Base-by-base conservation (phyloP, 2,329 filamentous ascomycete genomes). In the Trichoderma sp. region DNA sequence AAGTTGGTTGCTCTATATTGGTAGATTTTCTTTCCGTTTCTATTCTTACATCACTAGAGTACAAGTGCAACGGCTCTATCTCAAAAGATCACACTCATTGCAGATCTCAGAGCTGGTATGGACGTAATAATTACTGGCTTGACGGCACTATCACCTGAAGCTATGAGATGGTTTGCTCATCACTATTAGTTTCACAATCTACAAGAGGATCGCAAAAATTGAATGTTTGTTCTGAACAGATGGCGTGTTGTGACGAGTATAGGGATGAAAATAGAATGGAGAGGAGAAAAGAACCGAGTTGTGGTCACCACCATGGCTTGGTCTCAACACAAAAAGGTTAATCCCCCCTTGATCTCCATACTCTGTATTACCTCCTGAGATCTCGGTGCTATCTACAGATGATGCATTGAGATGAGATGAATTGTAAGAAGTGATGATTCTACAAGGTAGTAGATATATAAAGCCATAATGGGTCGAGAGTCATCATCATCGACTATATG, bases 251-350 rank as follows among this genome's bases (percentile, higher is more conserved):
- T 67, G 50, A 15, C 15, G 4, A 30, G 12, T 30, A 4, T 20
- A 26, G 0, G 17, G 32, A 67, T 57, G 32, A 43, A 67, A 67
- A 6, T 6, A 59, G 57, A 34, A 59, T 34, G 6, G 28, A 6
- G 2, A 12, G 28, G 64, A 67, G 32, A 34, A 23, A 20, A n/a
- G 32, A 67, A 15, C 64, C 64, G 64, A 67, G 20, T 4, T 43
- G 17, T 50, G 28, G 23, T 39, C 20, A 67, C 32, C 15, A 1
- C 3, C 28, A 67, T 57, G 1, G 32, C 13, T 39, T 30, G 13
- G 4, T 28, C 30, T 67, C 32, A 36, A 39, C 13, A 53, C 2
- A 34, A 32, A 7, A n/a, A 67, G n/a, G n/a, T 23, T 13, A n/a
- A n/a, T 55, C 1, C 11, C 23, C 9, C 23, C 3, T 23, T 32